phyloP scores from a whole-genome alignment of 306 rosid species.

The Luffa aegyptiaca region DNA sequence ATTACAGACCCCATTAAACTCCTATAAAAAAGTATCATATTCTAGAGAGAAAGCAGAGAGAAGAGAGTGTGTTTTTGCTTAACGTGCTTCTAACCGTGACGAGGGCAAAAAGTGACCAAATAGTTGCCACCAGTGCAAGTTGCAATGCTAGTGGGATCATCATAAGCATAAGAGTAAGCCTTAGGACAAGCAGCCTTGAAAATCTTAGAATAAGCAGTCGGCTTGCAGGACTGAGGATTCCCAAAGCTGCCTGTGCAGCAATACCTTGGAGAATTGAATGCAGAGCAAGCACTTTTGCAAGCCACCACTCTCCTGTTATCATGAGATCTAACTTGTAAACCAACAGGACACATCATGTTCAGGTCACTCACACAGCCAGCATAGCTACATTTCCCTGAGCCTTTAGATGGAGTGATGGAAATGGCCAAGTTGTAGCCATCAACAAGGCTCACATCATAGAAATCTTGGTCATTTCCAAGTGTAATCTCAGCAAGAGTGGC shows the following conservation, averaged over 20 bases:
- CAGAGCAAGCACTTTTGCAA: conserved; percentile 77
- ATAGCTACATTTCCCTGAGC: conserved; percentile 69
- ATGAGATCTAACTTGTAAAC: conserved; percentile 62
- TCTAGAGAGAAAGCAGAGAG: background rate
- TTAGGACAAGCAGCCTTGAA: conserved; percentile 85
- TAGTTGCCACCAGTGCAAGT: conserved; percentile 73
- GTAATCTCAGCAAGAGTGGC: conserved; percentile 89
- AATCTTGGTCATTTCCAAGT: conserved; percentile 69
- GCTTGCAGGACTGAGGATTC: conserved; percentile 76
- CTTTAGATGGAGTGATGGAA: conserved; percentile 54
- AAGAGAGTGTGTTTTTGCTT: background rate
- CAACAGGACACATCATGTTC: conserved; percentile 80
- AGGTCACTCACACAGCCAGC: conserved; percentile 92
- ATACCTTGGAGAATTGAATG: conserved; percentile 71
- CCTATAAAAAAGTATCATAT: conserved; percentile 1
- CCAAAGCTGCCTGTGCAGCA: conserved; percentile 83
- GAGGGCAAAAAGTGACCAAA: conserved; percentile 77
- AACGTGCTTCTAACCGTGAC: conserved; percentile 17
- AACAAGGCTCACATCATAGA: conserved; percentile 89
- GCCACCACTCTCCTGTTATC: conserved; percentile 63
- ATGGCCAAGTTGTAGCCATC: conserved; percentile 89
- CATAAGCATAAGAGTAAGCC: conserved; percentile 88
- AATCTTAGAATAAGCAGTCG: conserved; percentile 75
- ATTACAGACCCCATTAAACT: conserved; percentile 1
- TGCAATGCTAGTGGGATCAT: conserved; percentile 88